Evolutionary conservation across 2,329 filamentous ascomycete species (phyloP).

Genomic region (Chaetomium globosum): DNA sequence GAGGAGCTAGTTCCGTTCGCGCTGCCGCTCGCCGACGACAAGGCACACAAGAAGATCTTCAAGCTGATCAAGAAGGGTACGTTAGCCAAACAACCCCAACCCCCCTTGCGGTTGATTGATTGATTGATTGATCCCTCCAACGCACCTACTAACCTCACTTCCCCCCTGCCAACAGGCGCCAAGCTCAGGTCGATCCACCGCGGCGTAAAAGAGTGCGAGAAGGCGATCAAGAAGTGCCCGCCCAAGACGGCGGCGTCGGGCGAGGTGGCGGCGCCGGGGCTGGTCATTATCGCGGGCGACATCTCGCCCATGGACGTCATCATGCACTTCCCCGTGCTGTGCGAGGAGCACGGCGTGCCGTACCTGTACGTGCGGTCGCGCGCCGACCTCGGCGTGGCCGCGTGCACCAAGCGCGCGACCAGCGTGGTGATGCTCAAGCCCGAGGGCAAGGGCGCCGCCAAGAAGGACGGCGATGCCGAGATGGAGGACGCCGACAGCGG

Average conservation of each 20-base stretch:
- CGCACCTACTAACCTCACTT: constrained; percentile 12
- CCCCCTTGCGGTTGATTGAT: constrained; percentile 17
- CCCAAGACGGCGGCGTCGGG: constrained; percentile 63
- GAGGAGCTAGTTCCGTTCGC: constrained; percentile 79
- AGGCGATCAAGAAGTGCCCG: constrained; percentile 91
- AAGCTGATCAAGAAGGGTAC: constrained; percentile 65
- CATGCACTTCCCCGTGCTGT: constrained; percentile 94
- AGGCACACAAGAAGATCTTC: constrained; percentile 69
- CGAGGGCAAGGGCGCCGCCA: constrained; percentile 53
- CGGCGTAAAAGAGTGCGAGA: constrained; percentile 98
- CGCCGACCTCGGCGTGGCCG: constrained; percentile 89
- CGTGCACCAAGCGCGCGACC: constrained; percentile 92
- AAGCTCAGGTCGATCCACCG: constrained; percentile 95
- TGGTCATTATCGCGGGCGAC: constrained; percentile 93
- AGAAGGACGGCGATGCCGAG: constrained; percentile 50
- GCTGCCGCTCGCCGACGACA: constrained; percentile 76
- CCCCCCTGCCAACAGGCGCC: constrained; percentile 64
- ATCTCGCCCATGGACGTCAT: constrained; percentile 99
- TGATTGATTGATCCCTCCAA: neutral
- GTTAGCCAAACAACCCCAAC: constrained; percentile 31
- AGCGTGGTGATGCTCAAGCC: constrained; percentile 83
- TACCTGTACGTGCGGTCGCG: constrained; percentile 94
- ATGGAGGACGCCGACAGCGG: constrained; percentile 50
- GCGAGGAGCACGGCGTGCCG: constrained; percentile 96
- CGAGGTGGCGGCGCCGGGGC: constrained; percentile 56